These are phyloP conservation scores for Paracorniculantispora psalliotae DNA, from an alignment of 2,329 filamentous ascomycete genomes.

Conservation along the genomic window DNA sequence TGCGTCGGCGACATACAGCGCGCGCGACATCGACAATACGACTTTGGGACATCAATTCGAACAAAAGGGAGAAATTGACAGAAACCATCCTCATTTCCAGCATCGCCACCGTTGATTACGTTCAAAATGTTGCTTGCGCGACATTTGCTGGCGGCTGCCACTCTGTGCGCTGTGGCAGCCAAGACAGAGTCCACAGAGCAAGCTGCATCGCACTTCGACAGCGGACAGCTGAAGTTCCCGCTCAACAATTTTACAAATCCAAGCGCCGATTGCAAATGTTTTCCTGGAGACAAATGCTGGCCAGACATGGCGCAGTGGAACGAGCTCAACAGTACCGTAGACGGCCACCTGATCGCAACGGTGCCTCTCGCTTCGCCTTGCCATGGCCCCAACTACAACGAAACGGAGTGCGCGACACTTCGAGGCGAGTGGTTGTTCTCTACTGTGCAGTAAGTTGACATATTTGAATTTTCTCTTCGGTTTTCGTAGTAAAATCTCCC, in stretches of 20 bases:
- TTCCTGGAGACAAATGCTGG: background rate
- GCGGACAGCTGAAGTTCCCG: background rate
- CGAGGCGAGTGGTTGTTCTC: slow-evolving; percentile 26
- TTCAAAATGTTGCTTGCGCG: background rate
- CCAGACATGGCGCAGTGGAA: background rate
- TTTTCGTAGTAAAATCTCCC: too few species aligned
- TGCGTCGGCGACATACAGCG: background rate
- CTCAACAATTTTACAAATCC: background rate
- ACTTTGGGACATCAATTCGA: background rate
- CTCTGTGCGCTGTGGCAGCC: background rate
- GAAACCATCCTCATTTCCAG: background rate
- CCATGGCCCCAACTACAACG: slow-evolving; percentile 40
- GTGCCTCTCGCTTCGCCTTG: slow-evolving; percentile 46
- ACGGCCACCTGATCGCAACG: slow-evolving; percentile 43
- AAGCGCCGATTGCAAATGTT: slow-evolving; percentile 13
- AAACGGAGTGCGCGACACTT: slow-evolving; percentile 34
- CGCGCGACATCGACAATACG: background rate
- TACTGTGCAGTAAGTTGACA: slow-evolving; percentile 25
- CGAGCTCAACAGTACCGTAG: slow-evolving; percentile 1
- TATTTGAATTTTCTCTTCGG: too few species aligned
- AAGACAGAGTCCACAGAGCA: background rate
- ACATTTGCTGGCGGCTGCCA: background rate
- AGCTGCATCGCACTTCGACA: background rate
- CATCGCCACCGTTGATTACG: background rate
- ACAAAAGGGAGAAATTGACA: background rate